phyloP scores from a whole-genome alignment of 108 stramenopile genomes.

The Conticribra guillardii region DNA sequence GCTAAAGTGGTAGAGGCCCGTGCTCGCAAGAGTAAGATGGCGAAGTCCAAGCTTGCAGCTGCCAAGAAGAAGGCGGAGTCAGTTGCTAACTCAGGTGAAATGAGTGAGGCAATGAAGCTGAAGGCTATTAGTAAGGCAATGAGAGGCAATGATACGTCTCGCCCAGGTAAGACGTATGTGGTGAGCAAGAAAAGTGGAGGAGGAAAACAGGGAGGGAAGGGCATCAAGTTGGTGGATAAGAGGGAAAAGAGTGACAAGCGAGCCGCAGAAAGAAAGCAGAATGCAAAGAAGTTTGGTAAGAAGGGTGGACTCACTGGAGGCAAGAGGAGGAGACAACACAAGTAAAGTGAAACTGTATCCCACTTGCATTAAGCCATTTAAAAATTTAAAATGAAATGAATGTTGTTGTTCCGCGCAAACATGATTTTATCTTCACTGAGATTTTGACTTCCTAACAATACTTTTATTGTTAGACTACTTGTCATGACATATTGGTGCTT shows the following conservation, averaged over 20 bases:
- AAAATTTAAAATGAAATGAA: too few species aligned
- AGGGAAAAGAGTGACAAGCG: conserved; percentile 94
- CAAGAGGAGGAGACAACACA: conserved; percentile 76
- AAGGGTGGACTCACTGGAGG: conserved; percentile 81
- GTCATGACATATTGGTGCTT: too few species aligned
- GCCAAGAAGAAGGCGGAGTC: conserved; percentile 96
- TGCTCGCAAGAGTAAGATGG: conserved; percentile 92
- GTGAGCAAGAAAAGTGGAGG: conserved; percentile 85
- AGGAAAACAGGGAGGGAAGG: conserved; percentile 79
- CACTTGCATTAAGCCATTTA: too few species aligned
- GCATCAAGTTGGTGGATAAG: conserved; percentile 94
- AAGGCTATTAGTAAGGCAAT: conserved; percentile 97
- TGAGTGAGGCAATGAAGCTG: conserved; percentile 95
- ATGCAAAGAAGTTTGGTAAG: conserved; percentile 85
- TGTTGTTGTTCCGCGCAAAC: too few species aligned
- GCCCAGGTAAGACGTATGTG: conserved; percentile 90
- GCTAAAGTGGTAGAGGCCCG: conserved; percentile 99
- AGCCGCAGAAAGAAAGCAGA: conserved; percentile 72
- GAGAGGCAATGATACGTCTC: conserved; percentile 73
- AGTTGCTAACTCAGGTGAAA: conserved; percentile 88
- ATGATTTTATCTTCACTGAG: too few species aligned
- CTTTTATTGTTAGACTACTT: too few species aligned
- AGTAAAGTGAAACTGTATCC: too few species aligned
- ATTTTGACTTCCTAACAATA: too few species aligned
- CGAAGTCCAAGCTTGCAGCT: conserved; percentile 78